Conservation (phyloP, 441 rosid species). For the Eutrema salsugineum region DNA sequence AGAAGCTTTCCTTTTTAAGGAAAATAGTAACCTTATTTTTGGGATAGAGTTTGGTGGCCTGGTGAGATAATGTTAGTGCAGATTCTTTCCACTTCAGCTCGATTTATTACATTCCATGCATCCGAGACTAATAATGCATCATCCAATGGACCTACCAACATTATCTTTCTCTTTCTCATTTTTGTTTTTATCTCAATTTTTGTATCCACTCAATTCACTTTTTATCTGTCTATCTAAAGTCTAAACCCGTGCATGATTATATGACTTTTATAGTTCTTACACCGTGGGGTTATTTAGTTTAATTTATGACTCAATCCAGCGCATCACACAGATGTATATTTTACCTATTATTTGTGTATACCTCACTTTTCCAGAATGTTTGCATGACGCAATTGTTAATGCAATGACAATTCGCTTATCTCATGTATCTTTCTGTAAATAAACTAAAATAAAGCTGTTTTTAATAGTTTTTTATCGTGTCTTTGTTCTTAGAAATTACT, state of each 20-base stretch:
- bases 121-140: not conserved
- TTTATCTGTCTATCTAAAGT: not conserved
- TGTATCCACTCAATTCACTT: not conserved
- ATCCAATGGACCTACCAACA: not conserved
- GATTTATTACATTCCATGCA: not conserved
- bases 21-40: not conserved
- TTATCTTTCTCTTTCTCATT: not conserved
- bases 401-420: constrained; percentile 2
- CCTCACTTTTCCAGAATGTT: not conserved
- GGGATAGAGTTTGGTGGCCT: constrained; percentile 14
- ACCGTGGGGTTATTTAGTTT: not conserved
- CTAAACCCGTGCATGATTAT: not conserved
- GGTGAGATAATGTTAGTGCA: constrained; percentile 5
- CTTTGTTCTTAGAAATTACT: not conserved
- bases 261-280: not conserved
- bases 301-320: not conserved
- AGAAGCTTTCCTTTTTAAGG: too few relatives aligned
- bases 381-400: not conserved
- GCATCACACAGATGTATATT: not conserved
- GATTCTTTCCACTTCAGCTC: constrained; percentile 1
- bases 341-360: not conserved
- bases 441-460: not conserved
- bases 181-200: not conserved
- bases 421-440: not conserved
- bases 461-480: not conserved